Percentiles rank a stretch among this genome's conserved stretches.
These are phyloP conservation scores for Sungouiella thailandica DNA, from an alignment of 805 yeast genomes.

Conservation along the genomic window DNA sequence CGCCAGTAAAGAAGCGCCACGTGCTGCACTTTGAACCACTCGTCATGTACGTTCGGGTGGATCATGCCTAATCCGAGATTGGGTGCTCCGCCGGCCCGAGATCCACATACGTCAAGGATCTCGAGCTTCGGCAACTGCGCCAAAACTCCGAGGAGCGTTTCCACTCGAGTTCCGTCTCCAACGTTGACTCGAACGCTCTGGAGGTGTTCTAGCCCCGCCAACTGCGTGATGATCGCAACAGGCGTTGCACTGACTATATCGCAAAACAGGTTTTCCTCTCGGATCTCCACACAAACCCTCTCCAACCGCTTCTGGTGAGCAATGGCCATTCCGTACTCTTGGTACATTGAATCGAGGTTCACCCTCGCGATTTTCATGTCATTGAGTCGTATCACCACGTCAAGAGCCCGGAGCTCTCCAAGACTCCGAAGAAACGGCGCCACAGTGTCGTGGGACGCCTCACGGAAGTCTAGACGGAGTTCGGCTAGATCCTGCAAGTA, in stretches of 20 bases:
- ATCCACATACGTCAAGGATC: constrained; percentile 43
- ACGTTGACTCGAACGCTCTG: constrained; percentile 38
- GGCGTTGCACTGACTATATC: constrained; percentile 25
- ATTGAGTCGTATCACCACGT: constrained; percentile 38
- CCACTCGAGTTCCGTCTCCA: constrained; percentile 14
- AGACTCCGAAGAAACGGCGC: constrained; percentile 27
- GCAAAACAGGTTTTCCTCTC: constrained; percentile 31
- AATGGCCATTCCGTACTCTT: constrained; percentile 16
- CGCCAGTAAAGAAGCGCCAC: constrained; percentile 40
- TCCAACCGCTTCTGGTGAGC: constrained; percentile 18
- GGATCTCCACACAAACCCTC: constrained; percentile 37
- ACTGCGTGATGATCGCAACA: constrained; percentile 7
- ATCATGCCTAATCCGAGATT: constrained; percentile 49
- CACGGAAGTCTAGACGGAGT: constrained; percentile 37
- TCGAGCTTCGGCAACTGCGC: constrained; percentile 19
- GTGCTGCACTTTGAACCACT: constrained; percentile 54
- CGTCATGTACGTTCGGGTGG: constrained; percentile 51
- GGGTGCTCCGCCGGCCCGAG: constrained; percentile 49
- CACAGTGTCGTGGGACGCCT: constrained; percentile 37
- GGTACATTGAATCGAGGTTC: constrained; percentile 4
- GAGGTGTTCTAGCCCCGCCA: constrained; percentile 18
- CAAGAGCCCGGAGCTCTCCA: constrained; percentile 27
- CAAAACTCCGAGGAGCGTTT: constrained; percentile 16
- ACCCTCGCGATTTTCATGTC: constrained; percentile 16
- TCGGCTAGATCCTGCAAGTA: constrained; percentile 20